Conservation (phyloP, 23 red algal species). For the Pyropia yezoensis region DNA sequence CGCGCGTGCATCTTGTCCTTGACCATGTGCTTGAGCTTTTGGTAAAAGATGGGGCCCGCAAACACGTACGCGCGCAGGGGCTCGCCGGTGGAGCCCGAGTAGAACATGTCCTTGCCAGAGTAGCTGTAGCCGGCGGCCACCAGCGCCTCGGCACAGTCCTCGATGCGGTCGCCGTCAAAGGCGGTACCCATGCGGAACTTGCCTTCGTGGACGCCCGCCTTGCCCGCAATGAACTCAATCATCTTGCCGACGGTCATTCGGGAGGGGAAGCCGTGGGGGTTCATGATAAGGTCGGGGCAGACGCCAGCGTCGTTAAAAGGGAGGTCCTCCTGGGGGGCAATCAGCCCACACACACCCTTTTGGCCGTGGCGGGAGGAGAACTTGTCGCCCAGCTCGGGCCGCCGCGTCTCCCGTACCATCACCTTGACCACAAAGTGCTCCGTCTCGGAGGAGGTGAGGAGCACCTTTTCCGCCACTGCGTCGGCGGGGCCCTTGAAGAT, state of each 20-base stretch:
- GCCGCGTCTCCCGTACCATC: constrained; percentile 77
- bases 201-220: constrained; percentile 83
- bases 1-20: constrained; percentile 93
- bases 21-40: constrained; percentile 96
- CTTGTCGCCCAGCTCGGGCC: constrained; percentile 89
- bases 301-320: constrained; percentile 91
- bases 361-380: constrained; percentile 98
- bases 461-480: constrained; percentile 54
- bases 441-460: constrained; percentile 56
- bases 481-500: constrained; percentile 27
- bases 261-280: constrained; percentile 93
- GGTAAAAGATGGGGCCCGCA: constrained; percentile 88
- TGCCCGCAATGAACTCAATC: constrained; percentile 91
- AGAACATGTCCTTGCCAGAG: constrained; percentile 89
- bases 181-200: constrained; percentile 71
- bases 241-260: constrained; percentile 97
- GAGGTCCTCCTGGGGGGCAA: constrained; percentile 80
- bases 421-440: constrained; percentile 72
- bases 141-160: constrained; percentile 41
- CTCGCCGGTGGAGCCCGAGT: constrained; percentile 82
- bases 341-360: constrained; percentile 88
- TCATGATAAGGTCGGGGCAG: constrained; percentile 91
- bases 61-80: constrained; percentile 84
- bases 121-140: constrained; percentile 75
- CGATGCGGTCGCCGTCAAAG: constrained; percentile 62